Conservation (phyloP, 2,329 filamentous ascomycete genomes). For the Periconia digitata region DNA sequence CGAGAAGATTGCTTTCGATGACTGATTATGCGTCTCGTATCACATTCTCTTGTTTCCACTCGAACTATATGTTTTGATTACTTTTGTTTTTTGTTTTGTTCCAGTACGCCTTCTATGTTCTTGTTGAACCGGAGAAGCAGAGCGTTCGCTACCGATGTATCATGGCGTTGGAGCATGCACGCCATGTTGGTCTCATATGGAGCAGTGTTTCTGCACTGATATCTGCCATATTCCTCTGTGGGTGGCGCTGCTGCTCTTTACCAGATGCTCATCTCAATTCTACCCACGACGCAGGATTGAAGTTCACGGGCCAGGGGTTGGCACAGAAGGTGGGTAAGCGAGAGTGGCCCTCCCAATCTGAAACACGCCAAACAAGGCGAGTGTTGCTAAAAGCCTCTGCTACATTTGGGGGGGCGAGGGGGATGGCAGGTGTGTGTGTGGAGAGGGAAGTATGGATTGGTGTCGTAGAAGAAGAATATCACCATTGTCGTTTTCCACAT, state of each 20-base stretch:
- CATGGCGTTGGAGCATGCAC: not conserved
- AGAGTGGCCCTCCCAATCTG: constrained; percentile 5
- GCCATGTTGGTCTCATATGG: not conserved
- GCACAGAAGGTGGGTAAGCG: not conserved
- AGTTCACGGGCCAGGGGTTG: not conserved
- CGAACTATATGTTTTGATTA: not conserved
- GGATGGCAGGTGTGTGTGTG: not conserved
- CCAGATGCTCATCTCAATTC: not conserved
- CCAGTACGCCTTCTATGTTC: not conserved
- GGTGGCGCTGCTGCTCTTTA: not conserved
- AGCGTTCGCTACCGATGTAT: not conserved
- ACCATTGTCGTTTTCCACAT: too few species aligned
- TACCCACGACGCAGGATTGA: not conserved
- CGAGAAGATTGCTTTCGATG: constrained; percentile 20
- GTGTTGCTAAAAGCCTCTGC: constrained; percentile 7
- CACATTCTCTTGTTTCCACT: constrained; percentile 2
- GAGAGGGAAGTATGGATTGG: too few species aligned
- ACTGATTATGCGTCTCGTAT: not conserved
- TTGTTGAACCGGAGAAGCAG: not conserved
- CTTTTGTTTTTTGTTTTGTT: not conserved
- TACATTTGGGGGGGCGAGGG: not conserved
- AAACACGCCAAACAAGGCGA: constrained; percentile 11
- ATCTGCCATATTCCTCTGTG: not conserved
- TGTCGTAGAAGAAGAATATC: too few species aligned
- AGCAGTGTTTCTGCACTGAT: not conserved